These are phyloP conservation scores for Globisporangium okanoganense DNA, from an alignment of 352 stramenopile genomes.

Conservation along the genomic window DNA sequence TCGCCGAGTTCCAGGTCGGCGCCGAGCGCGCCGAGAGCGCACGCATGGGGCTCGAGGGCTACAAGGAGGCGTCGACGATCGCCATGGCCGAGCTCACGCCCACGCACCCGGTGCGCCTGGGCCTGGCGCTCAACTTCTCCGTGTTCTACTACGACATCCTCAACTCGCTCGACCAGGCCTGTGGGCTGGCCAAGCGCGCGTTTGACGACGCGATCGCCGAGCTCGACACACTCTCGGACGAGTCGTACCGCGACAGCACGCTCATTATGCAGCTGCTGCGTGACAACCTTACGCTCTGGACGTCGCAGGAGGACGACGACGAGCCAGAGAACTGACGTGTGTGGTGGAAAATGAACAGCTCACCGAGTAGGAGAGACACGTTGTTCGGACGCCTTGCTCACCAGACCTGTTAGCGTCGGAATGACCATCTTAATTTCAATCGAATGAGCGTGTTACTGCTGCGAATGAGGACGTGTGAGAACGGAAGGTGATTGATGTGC, in stretches of 20 bases:
- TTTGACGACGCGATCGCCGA: constrained; percentile 99
- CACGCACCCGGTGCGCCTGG: constrained; percentile 96
- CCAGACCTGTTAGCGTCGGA: background rate
- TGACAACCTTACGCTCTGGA: constrained; percentile 99
- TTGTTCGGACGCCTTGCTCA: background rate
- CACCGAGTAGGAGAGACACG: background rate
- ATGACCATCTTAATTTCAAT: background rate
- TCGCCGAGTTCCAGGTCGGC: constrained; percentile 98
- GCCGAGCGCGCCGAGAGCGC: constrained; percentile 91
- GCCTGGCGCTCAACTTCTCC: constrained; percentile 98
- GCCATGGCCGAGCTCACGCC: constrained; percentile 38
- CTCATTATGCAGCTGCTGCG: constrained; percentile 99
- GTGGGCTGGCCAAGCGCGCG: constrained; percentile 93
- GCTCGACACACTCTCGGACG: constrained; percentile 98
- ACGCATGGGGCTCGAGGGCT: constrained; percentile 88
- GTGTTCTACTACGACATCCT: constrained; percentile 99
- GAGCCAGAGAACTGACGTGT: constrained; percentile 25
- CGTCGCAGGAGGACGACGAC: constrained; percentile 63
- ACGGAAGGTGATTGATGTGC: too few species aligned
- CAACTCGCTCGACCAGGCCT: constrained; percentile 93
- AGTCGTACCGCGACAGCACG: constrained; percentile 99
- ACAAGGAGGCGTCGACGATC: constrained; percentile 68
- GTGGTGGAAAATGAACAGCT: background rate
- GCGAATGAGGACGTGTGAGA: too few species aligned
- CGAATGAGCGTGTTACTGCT: background rate